Percentiles rank a stretch among this genome's conserved stretches.
These are phyloP conservation scores for Phoma sp. DNA, from an alignment of 2,329 filamentous ascomycete genomes.

Conservation along the genomic window DNA sequence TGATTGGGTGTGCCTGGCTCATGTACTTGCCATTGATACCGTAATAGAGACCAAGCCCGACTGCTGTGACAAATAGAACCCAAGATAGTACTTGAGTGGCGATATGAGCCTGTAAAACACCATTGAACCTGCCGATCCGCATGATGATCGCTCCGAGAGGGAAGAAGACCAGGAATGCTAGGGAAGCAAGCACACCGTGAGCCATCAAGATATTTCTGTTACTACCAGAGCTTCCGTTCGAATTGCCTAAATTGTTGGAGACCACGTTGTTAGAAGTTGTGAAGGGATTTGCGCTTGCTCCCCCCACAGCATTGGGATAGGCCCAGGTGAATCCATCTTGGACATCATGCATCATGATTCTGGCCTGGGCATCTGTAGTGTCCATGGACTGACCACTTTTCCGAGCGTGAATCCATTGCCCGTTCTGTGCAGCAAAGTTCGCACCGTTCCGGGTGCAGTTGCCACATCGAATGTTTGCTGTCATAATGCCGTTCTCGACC, in stretches of 20 bases:
- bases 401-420: slow-evolving; percentile 57
- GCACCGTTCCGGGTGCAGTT: slow-evolving; percentile 57
- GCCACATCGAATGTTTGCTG: slow-evolving; percentile 61
- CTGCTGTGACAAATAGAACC: slow-evolving; percentile 52
- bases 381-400: slow-evolving; percentile 51
- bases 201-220: slow-evolving; percentile 28
- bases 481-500: slow-evolving; percentile 59
- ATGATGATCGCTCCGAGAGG: slow-evolving; percentile 49
- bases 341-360: slow-evolving; percentile 1
- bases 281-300: slow-evolving; percentile 18
- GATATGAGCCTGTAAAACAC: slow-evolving; percentile 48
- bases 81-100: slow-evolving; percentile 54
- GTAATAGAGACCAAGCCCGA: slow-evolving; percentile 57
- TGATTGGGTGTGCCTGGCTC: slow-evolving; percentile 54
- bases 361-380: slow-evolving; percentile 43
- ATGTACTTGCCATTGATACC: slow-evolving; percentile 44
- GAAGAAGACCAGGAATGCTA: slow-evolving; percentile 48
- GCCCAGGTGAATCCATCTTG: slow-evolving; percentile 13
- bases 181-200: slow-evolving; percentile 46
- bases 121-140: slow-evolving; percentile 44
- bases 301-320: slow-evolving; percentile 15
- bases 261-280: slow-evolving; percentile 5
- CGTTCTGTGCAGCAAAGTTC: slow-evolving; percentile 48
- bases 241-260: slow-evolving; percentile 29
- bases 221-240: not conserved